Evolutionary conservation across 257 asterid species (phyloP).

Genomic region (Ballota nigra): DNA sequence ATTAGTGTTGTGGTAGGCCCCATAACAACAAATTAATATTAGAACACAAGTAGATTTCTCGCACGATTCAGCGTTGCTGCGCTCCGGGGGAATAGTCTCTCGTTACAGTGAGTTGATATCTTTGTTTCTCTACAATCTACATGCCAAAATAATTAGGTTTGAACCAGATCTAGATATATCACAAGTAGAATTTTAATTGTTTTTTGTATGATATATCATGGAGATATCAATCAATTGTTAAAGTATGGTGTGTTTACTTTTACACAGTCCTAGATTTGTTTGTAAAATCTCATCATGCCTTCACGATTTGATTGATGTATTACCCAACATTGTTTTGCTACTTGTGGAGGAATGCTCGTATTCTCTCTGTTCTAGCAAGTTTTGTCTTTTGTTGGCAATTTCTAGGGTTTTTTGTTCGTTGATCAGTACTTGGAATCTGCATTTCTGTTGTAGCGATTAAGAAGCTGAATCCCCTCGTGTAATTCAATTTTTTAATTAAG

Average conservation of each 20-base stretch:
- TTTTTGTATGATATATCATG: not conserved
- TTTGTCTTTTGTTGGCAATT: not conserved
- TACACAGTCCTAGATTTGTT: not conserved
- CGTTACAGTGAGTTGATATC: too few species aligned
- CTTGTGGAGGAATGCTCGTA: not conserved
- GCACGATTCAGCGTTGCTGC: too few species aligned
- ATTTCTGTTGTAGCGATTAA: not conserved
- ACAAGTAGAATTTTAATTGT: not conserved
- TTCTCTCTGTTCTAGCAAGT: not conserved
- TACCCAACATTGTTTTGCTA: not conserved
- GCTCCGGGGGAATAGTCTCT: too few species aligned
- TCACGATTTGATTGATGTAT: not conserved
- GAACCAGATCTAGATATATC: not conserved
- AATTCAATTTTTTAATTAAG: not conserved
- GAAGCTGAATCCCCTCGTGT: not conserved
- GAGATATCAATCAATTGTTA: not conserved
- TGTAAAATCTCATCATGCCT: not conserved
- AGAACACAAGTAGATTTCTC: too few species aligned
- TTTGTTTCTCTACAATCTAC: too few species aligned
- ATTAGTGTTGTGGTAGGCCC: too few species aligned
- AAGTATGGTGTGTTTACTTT: not conserved
- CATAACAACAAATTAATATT: too few species aligned
- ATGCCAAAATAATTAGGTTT: not conserved
- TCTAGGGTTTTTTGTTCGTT: not conserved
- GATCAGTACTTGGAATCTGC: not conserved